Evolutionary conservation across 169 alveolate species (phyloP), one percentile per base, ranked within the genome.

Genomic region (Toxoplasma gondii): DNA sequence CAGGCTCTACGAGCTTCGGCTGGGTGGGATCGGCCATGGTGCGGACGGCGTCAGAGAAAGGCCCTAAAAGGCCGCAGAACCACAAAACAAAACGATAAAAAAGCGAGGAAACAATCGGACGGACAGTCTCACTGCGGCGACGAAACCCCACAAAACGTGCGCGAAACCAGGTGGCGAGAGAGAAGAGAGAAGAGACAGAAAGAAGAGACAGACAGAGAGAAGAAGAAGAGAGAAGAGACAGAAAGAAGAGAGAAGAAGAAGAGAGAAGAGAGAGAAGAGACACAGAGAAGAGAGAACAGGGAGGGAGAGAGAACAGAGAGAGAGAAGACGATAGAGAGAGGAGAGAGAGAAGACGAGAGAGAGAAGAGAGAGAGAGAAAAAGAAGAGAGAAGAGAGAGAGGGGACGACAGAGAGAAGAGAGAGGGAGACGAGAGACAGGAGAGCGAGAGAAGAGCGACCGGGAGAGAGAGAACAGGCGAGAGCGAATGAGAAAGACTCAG

Each of bases 41-140:
- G 16, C 97, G n/a, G 34, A 95, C 88, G 9, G 31, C 31, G 49
- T 95, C 97, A 38, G 94, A n/a, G 64, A 93, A 44, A 36, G 88
- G 53, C 31, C 41, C 36, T 58, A 9, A 82, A 45, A 82, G 36
- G 41, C 53, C 39, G 27, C 31, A 1, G 43, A 36, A 16, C 24
- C 70, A 17, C 16, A 17, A 58, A 16, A 58, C 24, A 24, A 16
- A 58, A 24, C 16, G 70, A 58, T 16, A 58, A 16, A 24, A 36
- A n/a, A 36, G 43, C n/a, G 45, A 74, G 22, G 22, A 4, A 12
- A 19, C 44, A 74, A 16, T 17, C 82, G 5, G 38, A 69, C 82
- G 38, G 31, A 22, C 36, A 7, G 31, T 9, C 67, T 53, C 67
- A 9, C 27, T 19, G 67, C 67, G 67, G 67, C 67, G 27, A 53